Base-by-base conservation (phyloP, 192 early-diverging fungal species). In the Podila epicladia region DNA sequence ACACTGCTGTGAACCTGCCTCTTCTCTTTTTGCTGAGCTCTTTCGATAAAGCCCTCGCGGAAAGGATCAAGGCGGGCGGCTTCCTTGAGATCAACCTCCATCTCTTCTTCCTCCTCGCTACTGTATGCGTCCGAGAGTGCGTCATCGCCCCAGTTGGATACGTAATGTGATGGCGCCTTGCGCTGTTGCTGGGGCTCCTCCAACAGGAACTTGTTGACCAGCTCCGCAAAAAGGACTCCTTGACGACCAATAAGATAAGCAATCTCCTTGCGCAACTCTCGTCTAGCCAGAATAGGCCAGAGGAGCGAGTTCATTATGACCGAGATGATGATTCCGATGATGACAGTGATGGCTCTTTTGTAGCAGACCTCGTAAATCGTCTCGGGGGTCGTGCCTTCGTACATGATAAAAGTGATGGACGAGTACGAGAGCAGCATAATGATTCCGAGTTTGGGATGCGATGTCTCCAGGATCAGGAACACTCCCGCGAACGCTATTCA, bases 271-370 rank as follows among this genome's bases (percentile, higher is more conserved):
- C 93, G 88, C 41, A 93, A 73, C 15, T 90, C 86, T 48, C 90
- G 90, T 5, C 93, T 89, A 0, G 94, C 94, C 33, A 94, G 89
- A 62, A 91, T 94, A 13, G 94, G 77, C 77, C 77, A 80, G 0
- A 80, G 67, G 9, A 80, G 26, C 20, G 75, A 67, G 33, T 80
- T 72, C 71, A 80, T 64, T 20, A 73, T 60, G 4, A 80, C 65
- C 0, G 77, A 33, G n/a, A 80, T 55, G 57, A 73, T 72, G 12
- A 80, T 72, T 4, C 77, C 77, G 13, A 73, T 64, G n/a, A 73
- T 73, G 20, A 80, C 77, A 19, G 77, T 80, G 29, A 69, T 19
- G 0, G 71, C 38, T 15, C 77, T 66, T 29, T 80, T 80, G 58
- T 80, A 80, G 28, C 71, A 72, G 15, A 80, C 67, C 37, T 73